A percentile compares a stretch with the other conserved stretches of the same genome.
Evolutionary conservation across 331 rosid species (phyloP).

Genomic region (Malus hybrid): DNA sequence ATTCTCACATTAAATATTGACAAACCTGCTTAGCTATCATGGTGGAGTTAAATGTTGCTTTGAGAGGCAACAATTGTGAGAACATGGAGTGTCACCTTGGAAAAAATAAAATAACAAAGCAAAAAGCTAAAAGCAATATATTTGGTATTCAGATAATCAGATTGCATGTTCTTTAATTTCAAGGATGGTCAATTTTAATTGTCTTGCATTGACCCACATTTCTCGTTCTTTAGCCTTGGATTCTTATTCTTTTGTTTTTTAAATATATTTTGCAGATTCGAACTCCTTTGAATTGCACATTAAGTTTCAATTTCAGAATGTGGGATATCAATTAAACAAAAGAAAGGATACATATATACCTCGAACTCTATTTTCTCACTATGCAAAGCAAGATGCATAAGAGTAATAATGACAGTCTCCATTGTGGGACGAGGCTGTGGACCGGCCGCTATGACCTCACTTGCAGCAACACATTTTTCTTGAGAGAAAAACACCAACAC

Average conservation of each 20-base stretch:
- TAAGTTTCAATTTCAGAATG: background rate
- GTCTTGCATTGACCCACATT: background rate
- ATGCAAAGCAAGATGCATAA: constrained; percentile 78
- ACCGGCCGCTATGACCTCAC: constrained; percentile 70
- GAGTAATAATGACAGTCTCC: constrained; percentile 79
- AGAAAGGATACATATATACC: constrained; percentile 27
- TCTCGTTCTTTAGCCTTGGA: background rate
- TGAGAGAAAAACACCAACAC: constrained; percentile 55
- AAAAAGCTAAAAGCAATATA: too few species aligned
- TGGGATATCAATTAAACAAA: background rate
- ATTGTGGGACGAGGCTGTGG: constrained; percentile 55
- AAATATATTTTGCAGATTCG: background rate
- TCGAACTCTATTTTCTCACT: constrained; percentile 79
- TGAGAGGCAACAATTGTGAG: too few species aligned
- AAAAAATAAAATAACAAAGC: too few species aligned
- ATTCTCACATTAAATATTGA: too few species aligned
- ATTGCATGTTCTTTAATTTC: too few species aligned
- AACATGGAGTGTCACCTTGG: too few species aligned
- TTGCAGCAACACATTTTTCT: constrained; percentile 55
- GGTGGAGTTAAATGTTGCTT: too few species aligned
- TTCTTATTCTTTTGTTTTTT: background rate
- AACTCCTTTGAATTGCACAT: background rate
- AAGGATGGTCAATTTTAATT: background rate
- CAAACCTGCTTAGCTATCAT: too few species aligned
- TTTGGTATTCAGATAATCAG: too few species aligned